phyloP scores from a whole-genome alignment of 768 basidiomycete genomes.

The Neoboletus brunneissimus region DNA sequence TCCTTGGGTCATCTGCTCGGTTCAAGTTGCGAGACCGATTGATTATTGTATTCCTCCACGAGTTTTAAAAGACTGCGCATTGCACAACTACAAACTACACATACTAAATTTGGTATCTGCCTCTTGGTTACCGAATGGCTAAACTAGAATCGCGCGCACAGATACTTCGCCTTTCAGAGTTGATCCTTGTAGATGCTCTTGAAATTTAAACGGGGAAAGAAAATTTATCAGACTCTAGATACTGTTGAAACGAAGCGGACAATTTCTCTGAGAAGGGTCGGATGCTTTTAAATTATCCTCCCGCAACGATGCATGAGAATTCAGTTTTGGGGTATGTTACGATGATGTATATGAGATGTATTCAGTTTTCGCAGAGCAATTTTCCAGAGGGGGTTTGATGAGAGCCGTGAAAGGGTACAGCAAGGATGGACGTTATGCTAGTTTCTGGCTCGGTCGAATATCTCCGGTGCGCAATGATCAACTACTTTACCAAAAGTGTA shows the following conservation, averaged over 20 bases:
- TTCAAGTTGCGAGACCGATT: neutral
- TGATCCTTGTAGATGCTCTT: neutral
- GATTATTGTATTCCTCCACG: neutral
- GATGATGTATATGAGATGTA: too few species aligned
- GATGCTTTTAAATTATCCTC: neutral
- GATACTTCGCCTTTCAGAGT: neutral
- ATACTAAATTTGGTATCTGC: constrained; percentile 28
- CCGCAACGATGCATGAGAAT: neutral
- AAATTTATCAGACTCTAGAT: neutral
- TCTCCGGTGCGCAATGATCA: constrained; percentile 28
- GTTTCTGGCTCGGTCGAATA: constrained; percentile 8
- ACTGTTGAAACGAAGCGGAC: neutral
- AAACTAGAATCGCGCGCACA: neutral
- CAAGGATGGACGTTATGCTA: neutral
- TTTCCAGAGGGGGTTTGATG: neutral
- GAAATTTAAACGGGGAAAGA: neutral
- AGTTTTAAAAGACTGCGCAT: neutral
- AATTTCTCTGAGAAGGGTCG: neutral
- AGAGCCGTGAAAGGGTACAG: neutral
- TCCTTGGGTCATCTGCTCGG: neutral
- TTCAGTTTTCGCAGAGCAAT: neutral
- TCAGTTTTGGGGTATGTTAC: neutral
- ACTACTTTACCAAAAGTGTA: constrained; percentile 33
- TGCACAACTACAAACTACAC: constrained; percentile 26
- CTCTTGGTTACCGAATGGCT: neutral